phyloP scores from a whole-genome alignment of 2,329 filamentous ascomycete genomes.

The Sporothrix schenckii region DNA sequence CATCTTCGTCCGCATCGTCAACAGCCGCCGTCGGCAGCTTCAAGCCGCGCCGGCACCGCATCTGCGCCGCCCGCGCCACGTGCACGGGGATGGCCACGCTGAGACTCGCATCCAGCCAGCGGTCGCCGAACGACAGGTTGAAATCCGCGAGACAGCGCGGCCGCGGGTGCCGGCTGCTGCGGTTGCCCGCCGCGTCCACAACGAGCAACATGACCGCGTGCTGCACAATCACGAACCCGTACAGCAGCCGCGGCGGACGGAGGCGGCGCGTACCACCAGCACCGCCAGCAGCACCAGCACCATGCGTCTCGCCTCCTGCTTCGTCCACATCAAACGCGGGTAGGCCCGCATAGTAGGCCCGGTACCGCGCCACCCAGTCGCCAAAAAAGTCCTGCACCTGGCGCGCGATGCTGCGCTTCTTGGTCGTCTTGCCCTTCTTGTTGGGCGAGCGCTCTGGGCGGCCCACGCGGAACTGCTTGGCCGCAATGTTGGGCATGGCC shows the following conservation, averaged over 20 bases:
- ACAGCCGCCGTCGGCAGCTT: slow-evolving; percentile 29
- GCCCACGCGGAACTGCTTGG: slow-evolving; percentile 34
- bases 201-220: slow-evolving; percentile 53
- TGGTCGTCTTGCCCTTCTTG: slow-evolving; percentile 1
- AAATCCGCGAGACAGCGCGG: slow-evolving; percentile 42
- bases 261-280: slow-evolving; percentile 17
- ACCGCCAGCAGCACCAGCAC: not conserved
- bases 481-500: slow-evolving; percentile 47
- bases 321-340: slow-evolving; percentile 26
- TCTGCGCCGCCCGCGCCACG: slow-evolving; percentile 40
- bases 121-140: slow-evolving; percentile 42
- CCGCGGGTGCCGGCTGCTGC: slow-evolving; percentile 36
- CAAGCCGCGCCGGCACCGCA: slow-evolving; percentile 33
- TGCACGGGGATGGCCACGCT: slow-evolving; percentile 45
- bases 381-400: slow-evolving; percentile 35
- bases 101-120: slow-evolving; percentile 45
- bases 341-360: slow-evolving; percentile 34
- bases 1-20: slow-evolving; percentile 32
- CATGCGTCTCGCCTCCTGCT: not conserved
- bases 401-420: slow-evolving; percentile 30
- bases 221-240: slow-evolving; percentile 53
- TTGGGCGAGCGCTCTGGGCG: not conserved
- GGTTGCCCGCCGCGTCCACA: slow-evolving; percentile 44
- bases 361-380: slow-evolving; percentile 34
- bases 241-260: slow-evolving; percentile 42